These are phyloP conservation scores for Suillus luteus DNA, from an alignment of 768 basidiomycete species.

Conservation along the genomic window DNA sequence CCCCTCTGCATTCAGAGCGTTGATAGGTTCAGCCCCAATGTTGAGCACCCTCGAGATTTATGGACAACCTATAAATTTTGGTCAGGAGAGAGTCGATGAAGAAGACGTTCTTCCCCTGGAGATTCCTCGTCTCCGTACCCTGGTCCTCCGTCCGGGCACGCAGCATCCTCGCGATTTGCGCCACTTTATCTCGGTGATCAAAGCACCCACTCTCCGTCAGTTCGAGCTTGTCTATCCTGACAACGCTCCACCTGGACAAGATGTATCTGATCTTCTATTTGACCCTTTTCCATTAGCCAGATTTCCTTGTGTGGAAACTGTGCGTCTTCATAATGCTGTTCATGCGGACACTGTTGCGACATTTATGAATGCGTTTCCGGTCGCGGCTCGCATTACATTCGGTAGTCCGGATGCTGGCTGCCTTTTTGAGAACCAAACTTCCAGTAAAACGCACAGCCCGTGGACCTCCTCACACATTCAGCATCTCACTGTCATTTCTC, in stretches of 20 bases:
- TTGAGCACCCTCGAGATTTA: conserved; percentile 7
- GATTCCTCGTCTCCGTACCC: conserved; percentile 12
- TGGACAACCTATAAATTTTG: conserved; percentile 7
- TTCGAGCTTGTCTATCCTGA: conserved; percentile 1
- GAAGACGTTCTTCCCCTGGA: conserved; percentile 7
- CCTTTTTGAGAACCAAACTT: neutral
- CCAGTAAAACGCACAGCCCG: too few species aligned
- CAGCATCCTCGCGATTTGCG: conserved; percentile 13
- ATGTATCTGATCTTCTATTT: conserved; percentile 12
- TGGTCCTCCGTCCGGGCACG: conserved; percentile 15
- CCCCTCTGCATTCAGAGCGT: conserved; percentile 5
- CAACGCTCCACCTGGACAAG: conserved; percentile 5
- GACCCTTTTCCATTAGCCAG: conserved; percentile 15
- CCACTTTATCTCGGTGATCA: conserved; percentile 15
- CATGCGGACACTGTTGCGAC: neutral
- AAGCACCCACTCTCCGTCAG: conserved; percentile 9
- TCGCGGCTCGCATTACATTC: conserved; percentile 4
- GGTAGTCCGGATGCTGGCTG: neutral
- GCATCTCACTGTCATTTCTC: conserved; percentile 3
- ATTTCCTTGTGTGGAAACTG: conserved; percentile 9
- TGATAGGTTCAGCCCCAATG: conserved; percentile 9
- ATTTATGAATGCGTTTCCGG: conserved; percentile 8
- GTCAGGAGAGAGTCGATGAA: conserved; percentile 2
- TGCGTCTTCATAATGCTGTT: conserved; percentile 3
- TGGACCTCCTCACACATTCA: conserved; percentile 1